Percentiles rank a stretch among this genome's conserved stretches.
phyloP scores from a whole-genome alignment of 495 filamentous ascomycete species.

The Penicillium simplicissimum region DNA sequence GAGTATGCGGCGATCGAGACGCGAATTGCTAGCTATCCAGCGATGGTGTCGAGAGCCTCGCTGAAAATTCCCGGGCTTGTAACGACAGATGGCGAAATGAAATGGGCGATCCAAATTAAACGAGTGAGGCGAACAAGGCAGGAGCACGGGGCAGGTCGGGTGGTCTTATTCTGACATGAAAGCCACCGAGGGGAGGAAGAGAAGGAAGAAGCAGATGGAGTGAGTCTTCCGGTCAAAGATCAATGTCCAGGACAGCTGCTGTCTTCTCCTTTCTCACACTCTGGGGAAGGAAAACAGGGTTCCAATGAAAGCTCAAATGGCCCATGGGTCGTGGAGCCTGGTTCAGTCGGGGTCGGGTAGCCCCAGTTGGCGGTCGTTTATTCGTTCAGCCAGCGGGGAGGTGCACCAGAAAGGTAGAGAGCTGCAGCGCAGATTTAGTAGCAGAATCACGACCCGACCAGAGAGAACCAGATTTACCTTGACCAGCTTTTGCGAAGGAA shows the following conservation, averaged over 20 bases:
- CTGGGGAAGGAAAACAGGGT: slow-evolving; percentile 5
- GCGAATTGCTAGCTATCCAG: neutral
- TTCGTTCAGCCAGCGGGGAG: slow-evolving; percentile 1
- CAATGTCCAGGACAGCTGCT: neutral
- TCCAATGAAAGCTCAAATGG: slow-evolving; percentile 12
- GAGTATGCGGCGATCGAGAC: neutral
- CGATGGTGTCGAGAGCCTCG: neutral
- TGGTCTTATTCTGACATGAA: slow-evolving; percentile 3
- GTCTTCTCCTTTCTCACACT: neutral
- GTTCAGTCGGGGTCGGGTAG: slow-evolving; percentile 13
- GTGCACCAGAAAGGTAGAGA: neutral
- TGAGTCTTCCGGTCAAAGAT: neutral
- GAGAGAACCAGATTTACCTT: neutral
- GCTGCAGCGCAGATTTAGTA: neutral
- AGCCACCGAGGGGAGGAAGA: neutral
- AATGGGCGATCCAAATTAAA: slow-evolving; percentile 6
- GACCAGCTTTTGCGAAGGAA: neutral
- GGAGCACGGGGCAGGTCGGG: neutral
- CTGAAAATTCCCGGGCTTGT: too few species aligned
- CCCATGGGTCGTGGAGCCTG: slow-evolving; percentile 7
- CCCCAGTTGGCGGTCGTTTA: slow-evolving; percentile 11
- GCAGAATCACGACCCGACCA: neutral
- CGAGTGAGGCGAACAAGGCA: neutral
- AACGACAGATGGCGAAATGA: neutral
- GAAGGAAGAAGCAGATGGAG: neutral